phyloP scores from a whole-genome alignment of 768 basidiomycete species.

The Pleurotus giganteus region DNA sequence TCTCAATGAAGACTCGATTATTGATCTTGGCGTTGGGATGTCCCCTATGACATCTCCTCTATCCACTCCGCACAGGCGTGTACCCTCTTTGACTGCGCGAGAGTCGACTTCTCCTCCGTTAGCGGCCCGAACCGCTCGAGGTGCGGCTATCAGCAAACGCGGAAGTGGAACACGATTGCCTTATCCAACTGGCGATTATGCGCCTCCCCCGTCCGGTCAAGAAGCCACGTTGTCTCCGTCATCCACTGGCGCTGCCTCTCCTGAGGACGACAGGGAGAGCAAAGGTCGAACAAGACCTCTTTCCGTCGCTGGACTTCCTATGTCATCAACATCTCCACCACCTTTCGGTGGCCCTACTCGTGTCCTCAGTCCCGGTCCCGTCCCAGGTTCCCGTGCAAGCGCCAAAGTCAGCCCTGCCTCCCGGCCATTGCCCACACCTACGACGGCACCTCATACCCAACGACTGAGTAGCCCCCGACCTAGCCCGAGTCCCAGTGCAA shows the following conservation, averaged over 20 bases:
- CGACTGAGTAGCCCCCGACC: conserved; percentile 4
- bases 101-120: conserved; percentile 68
- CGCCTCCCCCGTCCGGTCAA: conserved; percentile 45
- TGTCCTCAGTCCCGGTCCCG: conserved; percentile 6
- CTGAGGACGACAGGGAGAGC: conserved; percentile 16
- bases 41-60: conserved; percentile 11
- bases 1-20: not conserved
- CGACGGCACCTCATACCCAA: not conserved
- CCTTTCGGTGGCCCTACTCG: not conserved
- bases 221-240: conserved; percentile 46
- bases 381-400: conserved; percentile 5
- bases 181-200: conserved; percentile 83
- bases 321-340: not conserved
- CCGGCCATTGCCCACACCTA: not conserved
- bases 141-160: conserved; percentile 24
- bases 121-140: conserved; percentile 28
- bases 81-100: conserved; percentile 43
- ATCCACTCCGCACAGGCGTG: conserved; percentile 36
- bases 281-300: conserved; percentile 33
- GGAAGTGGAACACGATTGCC: conserved; percentile 57
- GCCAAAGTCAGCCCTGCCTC: not conserved
- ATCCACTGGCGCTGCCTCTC: conserved; percentile 53
- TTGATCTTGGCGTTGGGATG: conserved; percentile 4
- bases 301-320: conserved; percentile 37
- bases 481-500: conserved; percentile 47